A percentile compares a stretch with the other conserved stretches of the same genome.
These are phyloP conservation scores for Quercus lobata DNA, from an alignment of 331 rosid genomes.

Conservation along the genomic window DNA sequence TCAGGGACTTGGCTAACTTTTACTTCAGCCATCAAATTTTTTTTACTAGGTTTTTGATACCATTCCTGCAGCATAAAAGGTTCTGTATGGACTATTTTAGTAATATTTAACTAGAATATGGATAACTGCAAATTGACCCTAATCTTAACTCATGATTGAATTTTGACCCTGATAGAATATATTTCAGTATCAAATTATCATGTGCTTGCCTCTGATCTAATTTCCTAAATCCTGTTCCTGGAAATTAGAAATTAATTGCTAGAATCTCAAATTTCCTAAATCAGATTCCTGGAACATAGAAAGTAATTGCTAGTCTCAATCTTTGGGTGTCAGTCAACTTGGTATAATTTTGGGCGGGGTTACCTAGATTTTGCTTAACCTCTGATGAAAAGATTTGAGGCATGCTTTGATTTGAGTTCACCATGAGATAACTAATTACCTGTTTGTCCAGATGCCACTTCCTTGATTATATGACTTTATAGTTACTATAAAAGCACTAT, in stretches of 20 bases:
- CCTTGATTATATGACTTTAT: background rate
- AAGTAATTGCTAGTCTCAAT: background rate
- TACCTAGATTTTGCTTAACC: too few relatives aligned
- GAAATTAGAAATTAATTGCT: background rate
- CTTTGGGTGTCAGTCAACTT: background rate
- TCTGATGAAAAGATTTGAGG: background rate
- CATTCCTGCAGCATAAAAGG: background rate
- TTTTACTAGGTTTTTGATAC: background rate
- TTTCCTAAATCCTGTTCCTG: background rate
- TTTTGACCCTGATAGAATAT: background rate
- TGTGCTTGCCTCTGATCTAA: background rate
- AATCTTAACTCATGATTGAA: background rate
- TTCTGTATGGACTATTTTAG: background rate
- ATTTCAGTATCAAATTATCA: background rate
- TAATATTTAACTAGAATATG: background rate
- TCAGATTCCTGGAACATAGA: too few relatives aligned
- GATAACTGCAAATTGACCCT: background rate
- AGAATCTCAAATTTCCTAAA: background rate
- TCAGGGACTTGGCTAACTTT: background rate
- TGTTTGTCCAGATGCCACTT: background rate
- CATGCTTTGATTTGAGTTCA: background rate
- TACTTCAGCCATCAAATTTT: background rate
- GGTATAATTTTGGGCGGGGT: background rate
- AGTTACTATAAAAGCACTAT: background rate
- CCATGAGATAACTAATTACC: background rate